Percentiles rank a stretch among this genome's conserved stretches.
phyloP scores from a whole-genome alignment of 768 basidiomycete species.

The Tricholoma hemisulphureum region DNA sequence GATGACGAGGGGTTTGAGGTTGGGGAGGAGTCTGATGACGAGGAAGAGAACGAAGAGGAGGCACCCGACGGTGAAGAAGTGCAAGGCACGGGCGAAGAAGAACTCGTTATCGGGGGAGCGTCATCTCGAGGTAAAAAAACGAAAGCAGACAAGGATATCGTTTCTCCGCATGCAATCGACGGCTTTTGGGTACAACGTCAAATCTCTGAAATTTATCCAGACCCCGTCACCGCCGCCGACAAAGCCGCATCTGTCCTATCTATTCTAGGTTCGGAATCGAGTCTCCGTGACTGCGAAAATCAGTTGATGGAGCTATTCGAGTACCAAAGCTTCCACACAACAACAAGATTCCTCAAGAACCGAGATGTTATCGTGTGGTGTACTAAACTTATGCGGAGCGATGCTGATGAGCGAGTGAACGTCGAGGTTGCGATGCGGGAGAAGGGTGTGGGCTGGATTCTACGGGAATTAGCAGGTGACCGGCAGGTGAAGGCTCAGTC shows the following conservation, averaged over 20 bases:
- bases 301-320: conserved; percentile 96
- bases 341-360: conserved; percentile 89
- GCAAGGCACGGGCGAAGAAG: conserved; percentile 54
- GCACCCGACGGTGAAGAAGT: conserved; percentile 44
- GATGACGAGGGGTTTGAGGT: conserved; percentile 90
- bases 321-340: conserved; percentile 86
- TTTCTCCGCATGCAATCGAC: conserved; percentile 90
- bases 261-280: conserved; percentile 83
- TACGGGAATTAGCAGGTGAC: conserved; percentile 84
- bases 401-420: conserved; percentile 86
- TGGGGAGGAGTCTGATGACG: conserved; percentile 75
- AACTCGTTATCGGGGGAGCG: conserved; percentile 77
- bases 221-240: conserved; percentile 91
- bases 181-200: conserved; percentile 99
- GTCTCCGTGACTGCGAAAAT: conserved; percentile 91
- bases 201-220: conserved; percentile 86
- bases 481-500: conserved; percentile 54
- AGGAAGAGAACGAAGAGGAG: conserved; percentile 62
- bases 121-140: conserved; percentile 49
- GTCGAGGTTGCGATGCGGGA: conserved; percentile 98
- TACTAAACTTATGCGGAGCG: conserved; percentile 89
- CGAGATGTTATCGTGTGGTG: conserved; percentile 97
- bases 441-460: conserved; percentile 94
- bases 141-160: conserved; percentile 70
- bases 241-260: conserved; percentile 84